Evolutionary conservation across 2,329 filamentous ascomycete species (phyloP).

Genomic region (Monilinia fructigena): DNA sequence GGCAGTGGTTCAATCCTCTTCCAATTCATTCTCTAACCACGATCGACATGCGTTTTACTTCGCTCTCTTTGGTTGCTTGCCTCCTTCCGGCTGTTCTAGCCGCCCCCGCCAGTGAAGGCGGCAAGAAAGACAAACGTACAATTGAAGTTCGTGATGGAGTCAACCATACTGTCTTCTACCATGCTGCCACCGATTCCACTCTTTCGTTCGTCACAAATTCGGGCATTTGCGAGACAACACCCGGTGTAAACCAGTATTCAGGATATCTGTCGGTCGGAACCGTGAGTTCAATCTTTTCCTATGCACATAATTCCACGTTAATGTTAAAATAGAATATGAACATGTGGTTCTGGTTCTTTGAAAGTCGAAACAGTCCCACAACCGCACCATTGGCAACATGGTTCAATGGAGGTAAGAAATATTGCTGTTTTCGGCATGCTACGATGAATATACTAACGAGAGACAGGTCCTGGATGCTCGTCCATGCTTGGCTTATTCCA

Average conservation of each 20-base stretch:
- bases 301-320: slow-evolving; percentile 35
- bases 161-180: slow-evolving; percentile 49
- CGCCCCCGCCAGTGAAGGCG: slow-evolving; percentile 14
- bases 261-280: slow-evolving; percentile 50
- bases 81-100: slow-evolving; percentile 29
- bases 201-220: slow-evolving; percentile 52
- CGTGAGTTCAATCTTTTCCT: slow-evolving; percentile 21
- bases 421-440: neutral
- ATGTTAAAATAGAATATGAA: slow-evolving; percentile 27
- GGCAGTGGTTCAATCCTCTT: neutral
- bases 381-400: slow-evolving; percentile 47
- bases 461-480: slow-evolving; percentile 45
- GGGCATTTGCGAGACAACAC: slow-evolving; percentile 51
- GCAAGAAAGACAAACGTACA: slow-evolving; percentile 37
- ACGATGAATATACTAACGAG: neutral
- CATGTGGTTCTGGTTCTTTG: slow-evolving; percentile 53
- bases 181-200: slow-evolving; percentile 47
- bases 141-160: slow-evolving; percentile 42
- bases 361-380: slow-evolving; percentile 51
- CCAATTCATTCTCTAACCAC: neutral
- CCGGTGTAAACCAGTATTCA: slow-evolving; percentile 51
- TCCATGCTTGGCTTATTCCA: slow-evolving; percentile 63
- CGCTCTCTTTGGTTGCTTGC: slow-evolving; percentile 21
- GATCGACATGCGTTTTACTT: slow-evolving; percentile 26
- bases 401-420: slow-evolving; percentile 44